Percentiles rank a stretch among this genome's conserved stretches.
Evolutionary conservation across 495 filamentous ascomycete genomes (phyloP).

Genomic region (Wilcoxina mikolae): DNA sequence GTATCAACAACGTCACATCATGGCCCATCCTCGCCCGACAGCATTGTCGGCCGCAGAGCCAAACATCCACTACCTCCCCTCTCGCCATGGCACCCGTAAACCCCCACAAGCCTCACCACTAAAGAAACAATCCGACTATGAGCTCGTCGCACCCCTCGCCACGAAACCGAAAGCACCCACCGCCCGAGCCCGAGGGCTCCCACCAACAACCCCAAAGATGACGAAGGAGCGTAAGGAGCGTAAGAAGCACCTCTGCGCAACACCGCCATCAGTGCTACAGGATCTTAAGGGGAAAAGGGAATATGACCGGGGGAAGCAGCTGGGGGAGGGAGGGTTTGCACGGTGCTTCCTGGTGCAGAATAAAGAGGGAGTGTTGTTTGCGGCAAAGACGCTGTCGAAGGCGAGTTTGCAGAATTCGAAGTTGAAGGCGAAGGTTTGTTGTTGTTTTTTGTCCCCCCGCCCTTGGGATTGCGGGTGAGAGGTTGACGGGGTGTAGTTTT

Average conservation of each 20-base stretch:
- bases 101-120: slow-evolving; percentile 19
- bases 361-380: slow-evolving; percentile 47
- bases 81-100: not conserved
- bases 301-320: slow-evolving; percentile 69
- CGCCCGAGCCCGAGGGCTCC: slow-evolving; percentile 34
- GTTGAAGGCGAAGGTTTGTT: slow-evolving; percentile 69
- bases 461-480: not conserved
- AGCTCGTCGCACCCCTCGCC: slow-evolving; percentile 24
- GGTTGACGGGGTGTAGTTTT: slow-evolving; percentile 49
- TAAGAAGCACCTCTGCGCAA: slow-evolving; percentile 61
- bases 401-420: slow-evolving; percentile 63
- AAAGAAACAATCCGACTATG: slow-evolving; percentile 28
- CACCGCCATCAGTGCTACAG: slow-evolving; percentile 57
- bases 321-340: slow-evolving; percentile 92
- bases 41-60: slow-evolving; percentile 21
- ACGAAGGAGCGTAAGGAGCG: slow-evolving; percentile 31
- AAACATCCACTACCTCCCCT: slow-evolving; percentile 10
- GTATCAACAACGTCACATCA: not conserved
- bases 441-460: no score
- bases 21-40: not conserved
- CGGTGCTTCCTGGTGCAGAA: slow-evolving; percentile 54
- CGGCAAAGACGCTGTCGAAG: slow-evolving; percentile 35
- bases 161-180: slow-evolving; percentile 9
- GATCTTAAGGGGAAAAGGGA: slow-evolving; percentile 46
- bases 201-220: slow-evolving; percentile 35